A percentile compares a stretch with the other conserved stretches of the same genome.
phyloP scores from a whole-genome alignment of 495 filamentous ascomycete genomes.

The Penicillium atrosanguineum region DNA sequence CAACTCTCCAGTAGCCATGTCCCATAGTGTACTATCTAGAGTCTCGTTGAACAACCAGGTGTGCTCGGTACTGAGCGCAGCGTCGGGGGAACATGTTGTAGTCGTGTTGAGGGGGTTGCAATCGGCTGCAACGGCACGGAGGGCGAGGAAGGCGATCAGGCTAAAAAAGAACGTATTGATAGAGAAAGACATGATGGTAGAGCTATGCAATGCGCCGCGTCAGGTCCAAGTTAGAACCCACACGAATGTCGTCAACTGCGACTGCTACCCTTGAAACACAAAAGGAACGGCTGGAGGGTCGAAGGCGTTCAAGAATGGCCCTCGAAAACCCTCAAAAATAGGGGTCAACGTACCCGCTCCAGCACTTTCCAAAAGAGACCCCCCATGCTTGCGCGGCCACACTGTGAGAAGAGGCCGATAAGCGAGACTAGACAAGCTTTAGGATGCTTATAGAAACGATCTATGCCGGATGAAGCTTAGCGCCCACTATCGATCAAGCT shows the following conservation, averaged over 20 bases:
- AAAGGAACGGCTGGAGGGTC: neutral
- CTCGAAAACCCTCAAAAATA: neutral
- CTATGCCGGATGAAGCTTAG: neutral
- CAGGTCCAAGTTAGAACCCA: neutral
- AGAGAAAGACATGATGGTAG: neutral
- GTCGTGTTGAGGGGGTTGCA: slow-evolving; percentile 59
- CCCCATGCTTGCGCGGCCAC: neutral
- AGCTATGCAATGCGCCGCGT: neutral
- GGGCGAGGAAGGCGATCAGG: neutral
- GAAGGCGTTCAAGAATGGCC: neutral
- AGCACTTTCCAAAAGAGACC: neutral
- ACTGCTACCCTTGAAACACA: neutral
- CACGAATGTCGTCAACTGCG: neutral
- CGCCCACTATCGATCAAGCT: neutral
- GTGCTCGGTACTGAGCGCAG: slow-evolving; percentile 72
- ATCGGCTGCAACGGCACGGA: neutral
- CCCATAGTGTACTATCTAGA: slow-evolving; percentile 56
- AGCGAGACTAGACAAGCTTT: neutral
- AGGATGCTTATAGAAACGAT: neutral
- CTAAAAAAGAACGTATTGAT: neutral
- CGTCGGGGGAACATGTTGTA: slow-evolving; percentile 62
- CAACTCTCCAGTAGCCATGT: slow-evolving; percentile 56
- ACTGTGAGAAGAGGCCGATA: neutral
- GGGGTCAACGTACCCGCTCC: neutral
- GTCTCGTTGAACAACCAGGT: slow-evolving; percentile 77